phyloP scores from a whole-genome alignment of 2,329 filamentous ascomycete genomes.

The Penicillium decumbens region DNA sequence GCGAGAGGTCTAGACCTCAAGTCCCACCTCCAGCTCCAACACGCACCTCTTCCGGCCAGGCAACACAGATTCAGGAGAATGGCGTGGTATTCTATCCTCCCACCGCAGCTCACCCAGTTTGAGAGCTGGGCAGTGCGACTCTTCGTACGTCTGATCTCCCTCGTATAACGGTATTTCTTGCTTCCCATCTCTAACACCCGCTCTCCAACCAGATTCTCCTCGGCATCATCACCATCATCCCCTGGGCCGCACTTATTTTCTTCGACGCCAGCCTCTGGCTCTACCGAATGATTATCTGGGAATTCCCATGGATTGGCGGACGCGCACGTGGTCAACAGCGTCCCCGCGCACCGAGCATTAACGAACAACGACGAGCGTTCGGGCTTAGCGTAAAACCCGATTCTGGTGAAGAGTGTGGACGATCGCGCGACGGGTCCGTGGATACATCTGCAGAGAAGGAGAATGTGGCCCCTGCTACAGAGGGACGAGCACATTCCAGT shows the following conservation, averaged over 20 bases:
- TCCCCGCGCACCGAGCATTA: conserved; percentile 59
- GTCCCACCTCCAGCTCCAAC: not conserved
- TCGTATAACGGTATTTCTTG: not conserved
- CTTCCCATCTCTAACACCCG: conserved; percentile 1
- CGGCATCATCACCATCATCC: conserved; percentile 56
- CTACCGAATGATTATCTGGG: conserved; percentile 54
- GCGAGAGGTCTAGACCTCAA: not conserved
- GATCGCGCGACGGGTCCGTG: not conserved
- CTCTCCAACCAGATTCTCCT: conserved; percentile 51
- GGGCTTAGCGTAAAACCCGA: conserved; percentile 24
- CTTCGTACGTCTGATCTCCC: conserved; percentile 52
- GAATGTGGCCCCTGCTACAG: conserved; percentile 7
- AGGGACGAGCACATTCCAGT: conserved; percentile 2
- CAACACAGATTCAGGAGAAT: conserved; percentile 37
- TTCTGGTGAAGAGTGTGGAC: conserved; percentile 9
- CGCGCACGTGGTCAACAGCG: conserved; percentile 46
- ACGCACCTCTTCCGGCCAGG: not conserved
- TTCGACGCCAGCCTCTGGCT: conserved; percentile 62
- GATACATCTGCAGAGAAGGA: conserved; percentile 6
- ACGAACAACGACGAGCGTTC: conserved; percentile 40
- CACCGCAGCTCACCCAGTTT: conserved; percentile 52
- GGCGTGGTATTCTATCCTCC: conserved; percentile 63
- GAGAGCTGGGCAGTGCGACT: conserved; percentile 60
- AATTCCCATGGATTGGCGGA: conserved; percentile 51
- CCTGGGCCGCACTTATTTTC: conserved; percentile 58